Conservation (phyloP, 2,329 filamentous ascomycete genomes). For the Magnaporthiopsis rhizophila region DNA sequence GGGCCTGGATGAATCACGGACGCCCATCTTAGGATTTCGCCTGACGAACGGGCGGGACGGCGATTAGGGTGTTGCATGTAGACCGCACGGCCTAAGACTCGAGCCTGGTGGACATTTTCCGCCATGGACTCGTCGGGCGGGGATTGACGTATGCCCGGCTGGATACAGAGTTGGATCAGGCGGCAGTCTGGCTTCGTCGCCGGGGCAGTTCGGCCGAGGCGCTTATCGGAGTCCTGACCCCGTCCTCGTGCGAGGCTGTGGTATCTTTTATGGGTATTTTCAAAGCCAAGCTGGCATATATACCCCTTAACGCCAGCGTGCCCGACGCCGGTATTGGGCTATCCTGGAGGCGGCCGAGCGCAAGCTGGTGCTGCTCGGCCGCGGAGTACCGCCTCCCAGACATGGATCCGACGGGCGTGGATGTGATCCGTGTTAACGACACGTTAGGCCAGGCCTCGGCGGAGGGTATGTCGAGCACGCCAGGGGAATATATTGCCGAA, state of each 20-base stretch:
- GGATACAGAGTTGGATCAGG: not conserved
- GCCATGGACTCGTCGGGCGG: not conserved
- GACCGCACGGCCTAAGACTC: not conserved
- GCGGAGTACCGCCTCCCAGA: not conserved
- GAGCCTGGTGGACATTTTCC: not conserved
- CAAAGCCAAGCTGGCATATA: not conserved
- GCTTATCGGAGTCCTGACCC: not conserved
- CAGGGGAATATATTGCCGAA: not conserved
- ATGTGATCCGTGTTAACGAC: too few relatives aligned
- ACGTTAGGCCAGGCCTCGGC: not conserved
- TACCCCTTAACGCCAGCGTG: not conserved
- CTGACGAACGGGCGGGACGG: not conserved
- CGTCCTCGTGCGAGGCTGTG: conserved; percentile 4
- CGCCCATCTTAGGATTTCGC: not conserved
- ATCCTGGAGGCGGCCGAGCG: not conserved
- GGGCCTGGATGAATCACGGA: not conserved
- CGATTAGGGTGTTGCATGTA: not conserved
- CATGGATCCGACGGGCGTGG: not conserved
- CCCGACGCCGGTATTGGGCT: not conserved
- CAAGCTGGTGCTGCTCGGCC: not conserved
- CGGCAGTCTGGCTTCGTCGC: not conserved
- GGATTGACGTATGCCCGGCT: not conserved
- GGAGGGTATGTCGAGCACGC: not conserved
- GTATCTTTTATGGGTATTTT: not conserved
- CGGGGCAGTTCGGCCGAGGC: not conserved